phyloP scores from a whole-genome alignment of 805 yeast species.

The Hanseniaspora pseudoguilliermondii region DNA sequence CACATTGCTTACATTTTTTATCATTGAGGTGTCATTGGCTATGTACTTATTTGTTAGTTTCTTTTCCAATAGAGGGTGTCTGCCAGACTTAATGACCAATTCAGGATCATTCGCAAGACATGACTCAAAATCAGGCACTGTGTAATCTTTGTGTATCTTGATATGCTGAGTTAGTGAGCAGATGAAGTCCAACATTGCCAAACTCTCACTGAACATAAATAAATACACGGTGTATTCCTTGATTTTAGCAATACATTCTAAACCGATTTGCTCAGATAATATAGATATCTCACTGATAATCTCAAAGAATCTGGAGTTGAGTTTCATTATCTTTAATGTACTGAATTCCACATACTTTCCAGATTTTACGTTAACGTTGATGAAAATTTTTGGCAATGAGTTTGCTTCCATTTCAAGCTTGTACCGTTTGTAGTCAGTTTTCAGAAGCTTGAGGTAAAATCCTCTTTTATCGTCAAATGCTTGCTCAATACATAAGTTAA shows the following conservation, averaged over 20 bases:
- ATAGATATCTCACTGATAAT: conserved; percentile 31
- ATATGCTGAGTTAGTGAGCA: conserved; percentile 27
- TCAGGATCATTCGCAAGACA: conserved; percentile 13
- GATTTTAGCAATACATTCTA: conserved; percentile 23
- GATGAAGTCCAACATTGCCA: conserved; percentile 32
- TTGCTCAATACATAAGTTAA: conserved; percentile 23
- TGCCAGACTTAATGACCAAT: conserved; percentile 24
- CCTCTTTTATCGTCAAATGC: conserved; percentile 30
- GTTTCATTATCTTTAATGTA: conserved; percentile 31
- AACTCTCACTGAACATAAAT: conserved; percentile 34
- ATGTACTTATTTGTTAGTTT: conserved; percentile 21
- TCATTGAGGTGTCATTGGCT: conserved; percentile 31
- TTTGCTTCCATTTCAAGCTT: conserved; percentile 8
- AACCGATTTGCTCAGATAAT: conserved; percentile 32
- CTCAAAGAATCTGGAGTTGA: conserved; percentile 31
- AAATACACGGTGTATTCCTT: conserved; percentile 25
- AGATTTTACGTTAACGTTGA: conserved; percentile 24
- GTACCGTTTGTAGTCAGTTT: conserved; percentile 11
- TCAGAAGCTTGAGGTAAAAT: conserved; percentile 28
- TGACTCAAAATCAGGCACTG: conserved; percentile 30
- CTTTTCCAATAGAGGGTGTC: conserved; percentile 35
- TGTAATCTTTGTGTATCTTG: conserved; percentile 19
- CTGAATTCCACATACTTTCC: conserved; percentile 29
- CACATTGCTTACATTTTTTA: conserved; percentile 29
- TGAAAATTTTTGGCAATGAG: conserved; percentile 26